Base-by-base conservation (phyloP, 1,284 basidiomycete genomes). In the Fistulinella cinereoalba region DNA sequence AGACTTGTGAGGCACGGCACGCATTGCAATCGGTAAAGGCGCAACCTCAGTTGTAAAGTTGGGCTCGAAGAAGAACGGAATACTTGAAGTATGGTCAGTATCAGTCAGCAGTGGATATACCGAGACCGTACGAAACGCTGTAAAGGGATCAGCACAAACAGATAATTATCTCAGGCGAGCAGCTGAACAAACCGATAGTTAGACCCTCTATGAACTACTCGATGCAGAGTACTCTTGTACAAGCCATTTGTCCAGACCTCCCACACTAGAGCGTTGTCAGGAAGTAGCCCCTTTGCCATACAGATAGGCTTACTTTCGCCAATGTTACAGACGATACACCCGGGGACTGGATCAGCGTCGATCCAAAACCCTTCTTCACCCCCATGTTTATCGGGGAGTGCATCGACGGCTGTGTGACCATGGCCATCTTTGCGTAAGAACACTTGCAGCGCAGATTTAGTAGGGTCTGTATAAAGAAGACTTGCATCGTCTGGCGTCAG, bases 31-130 rank as follows among this genome's bases (percentile, higher is more conserved):
- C 10, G 71, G 67, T 2, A 88, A 66, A 2, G 85, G 85, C 49
- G 75, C 67, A 41, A 92, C 69, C 1, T 71, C 50, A 0, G 88
- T 84, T 46, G 80, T 70, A 57, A 88, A 88, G 51, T 87, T 88
- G 0, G 90, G 89, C 61, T 92, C 90, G 55, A 87, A 92, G 72
- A 92, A 92, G 67, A 92, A 92, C 0, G 90, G 90, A 29, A 92
- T 76, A 7, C 87, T 75, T 50, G 41, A 36, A 34, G 11, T 27
- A 37, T 11, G 31, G 31, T 56, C 18, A 57, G 48, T n/a, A 12
- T 13, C 15, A 21, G 18, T 33, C 23, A 36, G 25, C 18, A 33
- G 22, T 19, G 15, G 21, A 39, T n/a, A 47, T 33, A 6, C 22
- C 12, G 23, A 50, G 13, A 38, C 27, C 52, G 40, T 48, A 75